These are phyloP conservation scores for Pseudohyphozyma bogoriensis DNA, from an alignment of 768 basidiomycete genomes.

Conservation along the genomic window DNA sequence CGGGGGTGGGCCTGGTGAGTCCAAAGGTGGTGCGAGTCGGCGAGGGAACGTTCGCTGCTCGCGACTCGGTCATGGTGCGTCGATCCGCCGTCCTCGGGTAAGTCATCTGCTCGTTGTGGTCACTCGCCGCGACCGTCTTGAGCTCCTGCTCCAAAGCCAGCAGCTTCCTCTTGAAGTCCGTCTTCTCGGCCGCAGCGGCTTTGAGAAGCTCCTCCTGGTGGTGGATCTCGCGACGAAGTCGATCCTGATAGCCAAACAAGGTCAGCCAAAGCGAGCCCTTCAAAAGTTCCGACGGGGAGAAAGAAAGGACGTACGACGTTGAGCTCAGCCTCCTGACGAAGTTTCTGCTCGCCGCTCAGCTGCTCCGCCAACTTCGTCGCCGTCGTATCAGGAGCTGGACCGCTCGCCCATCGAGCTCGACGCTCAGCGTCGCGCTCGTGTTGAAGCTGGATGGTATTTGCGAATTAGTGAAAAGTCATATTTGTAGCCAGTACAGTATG, in stretches of 20 bases:
- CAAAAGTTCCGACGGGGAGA: background rate
- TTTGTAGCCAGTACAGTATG: background rate
- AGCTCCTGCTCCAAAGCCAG: conserved; percentile 17
- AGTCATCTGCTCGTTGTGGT: conserved; percentile 9
- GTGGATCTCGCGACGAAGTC: conserved; percentile 19
- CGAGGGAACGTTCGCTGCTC: too few relatives aligned
- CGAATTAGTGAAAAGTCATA: background rate
- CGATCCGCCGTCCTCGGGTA: background rate
- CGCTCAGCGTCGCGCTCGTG: conserved; percentile 24
- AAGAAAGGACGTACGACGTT: conserved; percentile 21
- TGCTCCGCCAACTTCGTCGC: conserved; percentile 13
- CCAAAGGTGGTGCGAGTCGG: too few relatives aligned
- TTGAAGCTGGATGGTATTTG: too few relatives aligned
- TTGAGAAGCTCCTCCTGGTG: conserved; percentile 12
- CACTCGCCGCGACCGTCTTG: conserved; percentile 16
- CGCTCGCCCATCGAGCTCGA: background rate
- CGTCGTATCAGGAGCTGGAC: background rate
- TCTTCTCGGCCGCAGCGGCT: background rate
- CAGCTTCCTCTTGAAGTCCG: conserved; percentile 7
- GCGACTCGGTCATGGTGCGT: too few relatives aligned
- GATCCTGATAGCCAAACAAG: background rate
- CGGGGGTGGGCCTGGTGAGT: too few relatives aligned
- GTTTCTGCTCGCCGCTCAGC: conserved; percentile 27
- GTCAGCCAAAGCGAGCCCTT: background rate
- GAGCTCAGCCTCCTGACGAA: conserved; percentile 31